Conservation (phyloP, 805 yeast genomes). For the Yarrowia porcina region DNA sequence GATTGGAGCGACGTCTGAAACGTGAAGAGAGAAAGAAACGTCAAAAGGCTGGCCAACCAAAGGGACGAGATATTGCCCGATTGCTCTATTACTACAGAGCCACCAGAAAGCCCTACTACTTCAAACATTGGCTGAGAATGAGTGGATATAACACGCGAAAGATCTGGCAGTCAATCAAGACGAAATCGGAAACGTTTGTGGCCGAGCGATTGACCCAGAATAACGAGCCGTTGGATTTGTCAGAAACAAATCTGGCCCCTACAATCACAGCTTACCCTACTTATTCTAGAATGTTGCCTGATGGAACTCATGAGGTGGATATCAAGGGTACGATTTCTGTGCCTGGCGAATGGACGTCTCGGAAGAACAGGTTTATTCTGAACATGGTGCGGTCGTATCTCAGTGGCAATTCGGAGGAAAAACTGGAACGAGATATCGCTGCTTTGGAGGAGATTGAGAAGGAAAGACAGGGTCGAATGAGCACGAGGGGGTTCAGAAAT, state of each 20-base stretch:
- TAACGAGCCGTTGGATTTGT: slow-evolving; percentile 7
- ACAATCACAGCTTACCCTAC: slow-evolving; percentile 46
- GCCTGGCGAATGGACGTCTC: slow-evolving; percentile 59
- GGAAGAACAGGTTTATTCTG: slow-evolving; percentile 67
- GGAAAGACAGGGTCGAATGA: neutral
- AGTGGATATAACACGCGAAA: slow-evolving; percentile 20
- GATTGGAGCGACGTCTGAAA: neutral
- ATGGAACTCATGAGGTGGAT: slow-evolving; percentile 49
- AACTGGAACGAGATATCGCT: neutral
- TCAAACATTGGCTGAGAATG: slow-evolving; percentile 21
- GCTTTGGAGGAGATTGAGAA: neutral
- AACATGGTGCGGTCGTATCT: slow-evolving; percentile 59
- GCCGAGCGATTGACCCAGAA: slow-evolving; percentile 56
- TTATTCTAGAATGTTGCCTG: slow-evolving; percentile 43
- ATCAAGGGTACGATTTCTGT: slow-evolving; percentile 70
- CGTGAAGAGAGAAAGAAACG: neutral
- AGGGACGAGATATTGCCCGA: slow-evolving; percentile 3
- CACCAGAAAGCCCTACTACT: slow-evolving; percentile 17
- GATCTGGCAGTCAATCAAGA: slow-evolving; percentile 22
- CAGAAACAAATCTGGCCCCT: neutral
- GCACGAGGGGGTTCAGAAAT: neutral
- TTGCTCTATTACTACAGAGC: slow-evolving; percentile 24
- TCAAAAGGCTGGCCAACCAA: neutral
- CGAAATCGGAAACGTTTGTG: slow-evolving; percentile 32
- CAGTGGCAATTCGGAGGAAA: neutral